Conservation (phyloP, 2,329 filamentous ascomycete species). For the Thermoascus crustaceus region DNA sequence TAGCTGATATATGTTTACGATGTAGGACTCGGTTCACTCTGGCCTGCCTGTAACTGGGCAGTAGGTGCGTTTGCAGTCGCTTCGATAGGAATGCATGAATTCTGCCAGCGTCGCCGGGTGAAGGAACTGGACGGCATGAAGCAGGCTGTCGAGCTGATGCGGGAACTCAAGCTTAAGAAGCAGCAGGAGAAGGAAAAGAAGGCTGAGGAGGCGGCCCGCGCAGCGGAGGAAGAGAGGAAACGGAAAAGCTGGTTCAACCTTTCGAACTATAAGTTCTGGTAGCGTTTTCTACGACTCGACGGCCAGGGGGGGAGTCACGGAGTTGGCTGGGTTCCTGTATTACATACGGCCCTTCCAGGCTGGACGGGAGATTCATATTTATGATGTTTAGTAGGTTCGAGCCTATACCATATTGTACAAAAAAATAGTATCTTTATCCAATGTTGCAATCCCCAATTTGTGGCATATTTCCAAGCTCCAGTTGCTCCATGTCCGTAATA, state of each 20-base stretch:
- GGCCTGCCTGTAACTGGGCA: conserved; percentile 73
- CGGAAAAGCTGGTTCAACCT: conserved; percentile 37
- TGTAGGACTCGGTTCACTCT: conserved; percentile 47
- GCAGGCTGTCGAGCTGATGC: conserved; percentile 73
- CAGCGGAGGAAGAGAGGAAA: conserved; percentile 30
- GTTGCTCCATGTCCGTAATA: no score
- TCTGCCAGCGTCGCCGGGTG: conserved; percentile 66
- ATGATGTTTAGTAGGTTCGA: background rate
- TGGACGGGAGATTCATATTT: conserved; percentile 1
- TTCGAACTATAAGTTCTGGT: conserved; percentile 42
- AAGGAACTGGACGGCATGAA: conserved; percentile 78
- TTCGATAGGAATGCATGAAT: conserved; percentile 70
- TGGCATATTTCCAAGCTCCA: no score
- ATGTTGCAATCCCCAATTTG: conserved; percentile 9
- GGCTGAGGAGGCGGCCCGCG: conserved; percentile 26
- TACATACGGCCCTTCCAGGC: conserved; percentile 9
- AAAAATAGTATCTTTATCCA: conserved; percentile 6
- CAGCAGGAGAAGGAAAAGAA: conserved; percentile 42
- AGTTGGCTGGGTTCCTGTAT: conserved; percentile 15
- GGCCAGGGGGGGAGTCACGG: conserved; percentile 24
- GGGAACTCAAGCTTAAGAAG: conserved; percentile 61
- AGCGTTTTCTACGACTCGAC: conserved; percentile 12
- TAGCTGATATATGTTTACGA: conserved; percentile 11
- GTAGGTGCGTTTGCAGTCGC: conserved; percentile 66
- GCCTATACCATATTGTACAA: conserved; percentile 8